These are phyloP conservation scores for Arthrobotrys iridis DNA, from an alignment of 2,329 filamentous ascomycete genomes.

Conservation along the genomic window DNA sequence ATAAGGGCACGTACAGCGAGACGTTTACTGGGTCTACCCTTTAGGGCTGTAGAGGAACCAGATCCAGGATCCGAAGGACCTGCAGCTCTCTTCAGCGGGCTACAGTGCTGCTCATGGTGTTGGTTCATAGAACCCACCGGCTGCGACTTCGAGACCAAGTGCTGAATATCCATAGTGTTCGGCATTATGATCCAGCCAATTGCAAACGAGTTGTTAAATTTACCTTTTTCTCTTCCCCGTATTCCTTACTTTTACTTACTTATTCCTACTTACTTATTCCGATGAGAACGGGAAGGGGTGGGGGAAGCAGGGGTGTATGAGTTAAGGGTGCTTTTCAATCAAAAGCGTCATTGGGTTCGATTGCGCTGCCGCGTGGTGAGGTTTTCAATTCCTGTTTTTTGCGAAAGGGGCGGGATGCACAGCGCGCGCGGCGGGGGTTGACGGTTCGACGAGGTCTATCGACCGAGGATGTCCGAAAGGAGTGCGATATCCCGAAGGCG, in stretches of 20 bases:
- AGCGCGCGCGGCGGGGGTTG: constrained; percentile 1
- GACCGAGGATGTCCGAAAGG: constrained; percentile 52
- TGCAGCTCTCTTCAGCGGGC: not conserved
- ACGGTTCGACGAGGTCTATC: constrained; percentile 22
- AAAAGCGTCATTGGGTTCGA: constrained; percentile 37
- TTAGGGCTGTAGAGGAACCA: not conserved
- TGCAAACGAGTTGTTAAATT: constrained; percentile 5
- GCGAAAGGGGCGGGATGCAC: not conserved
- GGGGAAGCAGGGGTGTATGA: not conserved
- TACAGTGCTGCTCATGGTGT: constrained; percentile 8
- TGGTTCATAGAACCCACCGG: not conserved
- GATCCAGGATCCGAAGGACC: not conserved
- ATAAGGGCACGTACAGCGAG: constrained; percentile 46
- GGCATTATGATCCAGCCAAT: constrained; percentile 12
- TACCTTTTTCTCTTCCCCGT: not conserved
- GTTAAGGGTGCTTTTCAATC: not conserved
- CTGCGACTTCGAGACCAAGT: constrained; percentile 29
- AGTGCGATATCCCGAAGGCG: constrained; percentile 13
- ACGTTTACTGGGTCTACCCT: constrained; percentile 40
- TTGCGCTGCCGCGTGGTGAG: too few relatives aligned
- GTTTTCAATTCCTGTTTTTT: too few relatives aligned
- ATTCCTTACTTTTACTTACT: too few relatives aligned
- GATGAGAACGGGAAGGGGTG: too few relatives aligned
- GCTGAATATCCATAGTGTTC: constrained; percentile 37
- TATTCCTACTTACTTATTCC: too few relatives aligned